Evolutionary conservation across 2,329 filamentous ascomycete genomes (phyloP).

Genomic region (Xylariomycetidae sp.): DNA sequence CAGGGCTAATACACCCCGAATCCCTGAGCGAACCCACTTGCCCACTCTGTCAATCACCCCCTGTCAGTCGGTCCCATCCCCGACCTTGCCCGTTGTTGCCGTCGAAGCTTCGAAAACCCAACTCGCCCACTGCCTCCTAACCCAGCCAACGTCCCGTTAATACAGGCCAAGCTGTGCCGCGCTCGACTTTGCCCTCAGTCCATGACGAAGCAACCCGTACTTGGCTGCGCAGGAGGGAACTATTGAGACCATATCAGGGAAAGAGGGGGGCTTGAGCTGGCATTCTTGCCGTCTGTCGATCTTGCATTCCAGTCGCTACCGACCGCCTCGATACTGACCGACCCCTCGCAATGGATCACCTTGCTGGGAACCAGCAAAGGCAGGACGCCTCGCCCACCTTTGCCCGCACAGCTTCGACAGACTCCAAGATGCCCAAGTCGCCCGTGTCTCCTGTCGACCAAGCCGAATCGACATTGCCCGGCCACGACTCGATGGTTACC

Average conservation of each 20-base stretch:
- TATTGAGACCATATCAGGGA: too few relatives aligned
- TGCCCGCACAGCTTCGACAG: slow-evolving; percentile 10
- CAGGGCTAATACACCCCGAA: too few relatives aligned
- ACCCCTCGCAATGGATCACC: slow-evolving; percentile 23
- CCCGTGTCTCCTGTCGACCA: slow-evolving; percentile 17
- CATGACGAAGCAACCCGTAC: slow-evolving; percentile 14
- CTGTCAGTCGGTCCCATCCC: slow-evolving; percentile 7
- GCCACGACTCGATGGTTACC: slow-evolving; percentile 70
- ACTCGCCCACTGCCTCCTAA: too few relatives aligned
- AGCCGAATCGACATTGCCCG: slow-evolving; percentile 17
- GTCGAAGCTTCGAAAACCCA: too few relatives aligned
- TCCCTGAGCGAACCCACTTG: slow-evolving; percentile 22
- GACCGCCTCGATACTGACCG: slow-evolving; percentile 16
- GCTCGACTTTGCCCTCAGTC: too few relatives aligned
- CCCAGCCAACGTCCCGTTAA: too few relatives aligned
- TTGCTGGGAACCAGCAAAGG: slow-evolving; percentile 17
- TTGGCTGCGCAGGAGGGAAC: slow-evolving; percentile 11
- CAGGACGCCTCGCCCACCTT: slow-evolving; percentile 9
- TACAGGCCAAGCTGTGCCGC: too few relatives aligned
- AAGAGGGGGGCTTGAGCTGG: too few relatives aligned
- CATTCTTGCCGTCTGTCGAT: slow-evolving; percentile 20
- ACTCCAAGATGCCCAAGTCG: slow-evolving; percentile 16
- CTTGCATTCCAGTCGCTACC: slow-evolving; percentile 23
- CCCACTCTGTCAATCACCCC: slow-evolving; percentile 4
- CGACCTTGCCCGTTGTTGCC: slow-evolving; percentile 7